Conservation (phyloP, 73 alveolate species). For the Uronychia binucleata region DNA sequence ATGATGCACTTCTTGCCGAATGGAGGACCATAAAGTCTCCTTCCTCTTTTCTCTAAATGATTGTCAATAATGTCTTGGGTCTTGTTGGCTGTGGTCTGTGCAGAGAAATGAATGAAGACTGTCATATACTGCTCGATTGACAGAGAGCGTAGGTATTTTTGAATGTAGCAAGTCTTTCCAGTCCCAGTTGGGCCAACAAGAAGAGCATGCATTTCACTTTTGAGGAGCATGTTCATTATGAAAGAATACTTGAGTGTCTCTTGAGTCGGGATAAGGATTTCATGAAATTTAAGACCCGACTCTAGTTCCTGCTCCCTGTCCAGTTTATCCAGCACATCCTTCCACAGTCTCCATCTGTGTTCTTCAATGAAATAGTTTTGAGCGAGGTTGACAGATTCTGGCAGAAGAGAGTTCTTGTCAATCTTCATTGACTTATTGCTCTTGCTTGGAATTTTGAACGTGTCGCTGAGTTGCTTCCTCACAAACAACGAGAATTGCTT, state of each 20-base stretch:
- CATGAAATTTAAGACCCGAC: conserved; percentile 69
- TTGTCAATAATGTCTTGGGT: conserved; percentile 88
- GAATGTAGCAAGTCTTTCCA: conserved; percentile 81
- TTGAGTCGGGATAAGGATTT: conserved; percentile 86
- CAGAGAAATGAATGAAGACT: conserved; percentile 77
- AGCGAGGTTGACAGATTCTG: conserved; percentile 78
- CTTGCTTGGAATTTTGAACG: conserved; percentile 46
- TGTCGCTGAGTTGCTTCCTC: conserved; percentile 66
- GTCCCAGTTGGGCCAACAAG: conserved; percentile 93
- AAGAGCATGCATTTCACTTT: conserved; percentile 72
- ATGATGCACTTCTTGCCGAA: conserved; percentile 79
- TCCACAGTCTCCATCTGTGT: conserved; percentile 89
- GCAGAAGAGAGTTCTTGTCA: conserved; percentile 76
- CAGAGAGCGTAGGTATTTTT: conserved; percentile 67
- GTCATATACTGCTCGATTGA: conserved; percentile 52
- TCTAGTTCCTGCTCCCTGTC: conserved; percentile 73
- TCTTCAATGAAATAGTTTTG: conserved; percentile 77
- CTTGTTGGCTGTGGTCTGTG: conserved; percentile 89
- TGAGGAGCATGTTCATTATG: conserved; percentile 71
- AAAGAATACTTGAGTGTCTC: conserved; percentile 84
- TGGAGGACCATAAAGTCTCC: conserved; percentile 91
- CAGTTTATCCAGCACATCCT: conserved; percentile 72
- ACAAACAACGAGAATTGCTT: conserved; percentile 79
- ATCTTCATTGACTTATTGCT: conserved; percentile 58
- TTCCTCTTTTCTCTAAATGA: conserved; percentile 92